A percentile compares a stretch with the other conserved stretches of the same genome.
These are phyloP conservation scores for Colletotrichum sp. DNA, from an alignment of 2,329 filamentous ascomycete species.

Conservation along the genomic window DNA sequence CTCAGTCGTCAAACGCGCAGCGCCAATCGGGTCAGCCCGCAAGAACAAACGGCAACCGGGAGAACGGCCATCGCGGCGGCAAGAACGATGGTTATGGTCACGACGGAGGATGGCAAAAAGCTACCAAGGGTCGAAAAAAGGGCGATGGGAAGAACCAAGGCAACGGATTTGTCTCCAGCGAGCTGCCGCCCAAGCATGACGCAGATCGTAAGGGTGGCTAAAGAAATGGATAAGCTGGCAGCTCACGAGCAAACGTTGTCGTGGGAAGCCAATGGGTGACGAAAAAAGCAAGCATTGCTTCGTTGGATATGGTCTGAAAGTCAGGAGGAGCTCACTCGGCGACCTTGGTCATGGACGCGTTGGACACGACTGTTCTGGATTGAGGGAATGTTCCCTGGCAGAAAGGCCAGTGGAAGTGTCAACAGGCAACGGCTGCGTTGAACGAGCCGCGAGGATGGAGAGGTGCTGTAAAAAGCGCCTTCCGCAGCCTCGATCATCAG, in stretches of 20 bases:
- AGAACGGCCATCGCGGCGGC: conserved; percentile 59
- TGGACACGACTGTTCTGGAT: conserved; percentile 20
- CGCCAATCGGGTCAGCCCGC: conserved; percentile 26
- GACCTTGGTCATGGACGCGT: not conserved
- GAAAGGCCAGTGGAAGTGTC: not conserved
- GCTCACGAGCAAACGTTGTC: no score
- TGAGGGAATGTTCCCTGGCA: not conserved
- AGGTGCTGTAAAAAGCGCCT: not conserved
- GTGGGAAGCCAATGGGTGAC: not conserved
- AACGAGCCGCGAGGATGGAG: not conserved
- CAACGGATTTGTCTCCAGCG: conserved; percentile 44
- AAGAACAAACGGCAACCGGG: conserved; percentile 45
- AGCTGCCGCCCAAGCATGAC: conserved; percentile 62
- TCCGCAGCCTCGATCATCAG: not conserved
- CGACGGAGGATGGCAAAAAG: conserved; percentile 64
- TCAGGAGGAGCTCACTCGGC: not conserved
- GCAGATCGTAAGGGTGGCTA: conserved; percentile 69
- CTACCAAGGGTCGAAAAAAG: conserved; percentile 59
- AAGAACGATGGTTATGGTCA: conserved; percentile 57
- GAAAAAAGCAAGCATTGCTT: conserved; percentile 10
- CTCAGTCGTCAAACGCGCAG: conserved; percentile 31
- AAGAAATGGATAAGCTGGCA: conserved; percentile 22
- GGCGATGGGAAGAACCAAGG: conserved; percentile 52
- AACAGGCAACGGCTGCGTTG: not conserved
- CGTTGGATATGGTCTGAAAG: conserved; percentile 9